phyloP scores from a whole-genome alignment of 169 alveolate species.

The Plasmodium cynomolgi region DNA sequence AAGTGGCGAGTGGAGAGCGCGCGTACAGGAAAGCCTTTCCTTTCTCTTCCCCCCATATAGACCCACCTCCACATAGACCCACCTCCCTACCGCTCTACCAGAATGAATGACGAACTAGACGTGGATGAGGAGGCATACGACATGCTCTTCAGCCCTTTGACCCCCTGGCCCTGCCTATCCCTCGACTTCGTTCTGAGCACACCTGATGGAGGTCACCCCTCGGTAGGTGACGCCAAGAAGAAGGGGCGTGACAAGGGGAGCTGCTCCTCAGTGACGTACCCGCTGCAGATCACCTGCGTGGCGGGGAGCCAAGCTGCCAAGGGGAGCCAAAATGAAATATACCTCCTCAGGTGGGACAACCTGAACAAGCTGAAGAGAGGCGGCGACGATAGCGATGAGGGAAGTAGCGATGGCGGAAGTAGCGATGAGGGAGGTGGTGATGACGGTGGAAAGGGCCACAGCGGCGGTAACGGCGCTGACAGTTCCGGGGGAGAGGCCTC shows the following conservation, averaged over 20 bases:
- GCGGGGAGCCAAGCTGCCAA: constrained; percentile 51
- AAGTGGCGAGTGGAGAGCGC: not conserved
- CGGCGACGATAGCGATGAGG: not conserved
- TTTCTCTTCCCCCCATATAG: not conserved
- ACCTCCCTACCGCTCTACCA: not conserved
- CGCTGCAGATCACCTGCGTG: constrained; percentile 26
- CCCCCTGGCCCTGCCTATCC: constrained; percentile 86
- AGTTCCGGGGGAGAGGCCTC: not conserved
- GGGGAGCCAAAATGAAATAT: not conserved
- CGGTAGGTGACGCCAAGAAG: not conserved
- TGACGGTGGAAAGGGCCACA: too few relatives aligned
- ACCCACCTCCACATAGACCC: not conserved
- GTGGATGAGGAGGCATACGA: constrained; percentile 35
- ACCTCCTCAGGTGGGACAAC: constrained; percentile 45
- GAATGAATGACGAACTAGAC: constrained; percentile 29
- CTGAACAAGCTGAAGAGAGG: constrained; percentile 11
- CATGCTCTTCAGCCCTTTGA: constrained; percentile 38
- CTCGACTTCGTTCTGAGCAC: constrained; percentile 77
- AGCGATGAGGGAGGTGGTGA: not conserved
- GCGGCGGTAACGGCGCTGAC: not conserved
- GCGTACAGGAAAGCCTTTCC: not conserved
- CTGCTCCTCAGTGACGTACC: not conserved
- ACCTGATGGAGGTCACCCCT: constrained; percentile 18
- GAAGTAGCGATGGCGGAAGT: not conserved
- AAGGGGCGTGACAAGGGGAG: not conserved